Percentiles rank a stretch among this genome's conserved stretches.
Conservation (phyloP, 306 rosid species). For the Morella rubra region DNA sequence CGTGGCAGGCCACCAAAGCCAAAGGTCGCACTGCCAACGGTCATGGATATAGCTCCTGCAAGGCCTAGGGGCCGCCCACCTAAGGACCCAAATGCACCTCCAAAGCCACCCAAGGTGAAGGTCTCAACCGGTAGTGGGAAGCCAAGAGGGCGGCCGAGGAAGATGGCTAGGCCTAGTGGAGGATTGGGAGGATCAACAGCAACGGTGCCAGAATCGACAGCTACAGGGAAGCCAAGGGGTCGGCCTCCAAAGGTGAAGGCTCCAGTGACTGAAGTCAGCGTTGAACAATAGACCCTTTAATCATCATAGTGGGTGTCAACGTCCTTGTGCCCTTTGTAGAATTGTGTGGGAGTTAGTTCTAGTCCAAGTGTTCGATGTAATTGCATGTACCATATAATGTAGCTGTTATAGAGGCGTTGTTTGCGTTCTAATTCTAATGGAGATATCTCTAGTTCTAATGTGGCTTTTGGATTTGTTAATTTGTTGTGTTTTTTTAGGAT, state of each 20-base stretch:
- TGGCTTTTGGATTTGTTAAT: not conserved
- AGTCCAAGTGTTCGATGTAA: constrained; percentile 30
- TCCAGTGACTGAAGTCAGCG: constrained; percentile 59
- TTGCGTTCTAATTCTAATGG: constrained; percentile 21
- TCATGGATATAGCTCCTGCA: constrained; percentile 24
- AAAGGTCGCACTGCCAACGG: constrained; percentile 36
- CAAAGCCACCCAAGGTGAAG: constrained; percentile 40
- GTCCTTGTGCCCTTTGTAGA: constrained; percentile 23
- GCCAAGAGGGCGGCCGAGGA: constrained; percentile 78
- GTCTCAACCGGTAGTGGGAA: constrained; percentile 36
- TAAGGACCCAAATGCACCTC: constrained; percentile 60
- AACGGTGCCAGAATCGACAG: not conserved
- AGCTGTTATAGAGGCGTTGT: constrained; percentile 26
- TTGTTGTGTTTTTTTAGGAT: not conserved
- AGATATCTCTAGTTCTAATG: constrained; percentile 14
- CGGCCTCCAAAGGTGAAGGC: constrained; percentile 83
- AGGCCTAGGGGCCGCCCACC: constrained; percentile 82
- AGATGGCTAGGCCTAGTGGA: constrained; percentile 45
- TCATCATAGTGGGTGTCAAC: not conserved
- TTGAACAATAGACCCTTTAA: constrained; percentile 40
- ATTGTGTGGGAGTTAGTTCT: constrained; percentile 32
- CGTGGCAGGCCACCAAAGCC: constrained; percentile 79
- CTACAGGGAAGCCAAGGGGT: constrained; percentile 62
- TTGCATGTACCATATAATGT: constrained; percentile 49
- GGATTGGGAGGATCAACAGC: constrained; percentile 21